Base-by-base conservation (phyloP, 805 yeast genomes). In the Limtongia smithiae region DNA sequence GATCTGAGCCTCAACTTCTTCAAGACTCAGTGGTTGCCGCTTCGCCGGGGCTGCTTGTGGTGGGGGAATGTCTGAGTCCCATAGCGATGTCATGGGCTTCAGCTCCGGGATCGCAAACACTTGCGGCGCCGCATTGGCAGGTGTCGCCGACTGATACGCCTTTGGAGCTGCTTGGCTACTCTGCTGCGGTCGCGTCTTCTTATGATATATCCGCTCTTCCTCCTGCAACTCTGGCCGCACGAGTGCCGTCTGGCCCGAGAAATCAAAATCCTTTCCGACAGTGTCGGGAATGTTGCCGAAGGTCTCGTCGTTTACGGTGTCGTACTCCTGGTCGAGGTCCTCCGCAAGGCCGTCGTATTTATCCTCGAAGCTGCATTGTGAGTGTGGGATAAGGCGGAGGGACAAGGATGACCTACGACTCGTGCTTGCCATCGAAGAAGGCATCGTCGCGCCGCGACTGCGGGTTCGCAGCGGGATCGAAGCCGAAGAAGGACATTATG, bases 1-100 rank as follows among this genome's bases (percentile, higher is more conserved):
- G 63, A 83, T 71, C 60, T 81, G 87, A 7, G 95, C 87, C 68
- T 89, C 96, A 57, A 89, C 78, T 60, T 89, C 94, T 64, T 85
- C 91, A 65, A 87, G 72, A 9, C 95, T 83, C 59, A 85, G 68
- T 20, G 83, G 74, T 59, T 75, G 76, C 58, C 9, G 27, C 8
- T 12, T 17, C 4, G 42, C 37, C 18, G 27, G 20, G 7, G 31
- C 3, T 20, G 37, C 37, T n/a, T 33, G 33, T 7, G 18, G 15
- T 17, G 48, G 20, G 14, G n/a, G n/a, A n/a, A 18, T 12, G 20
- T 53, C 66, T 40, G 69, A 69, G 27, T 75, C 76, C 90, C 90
- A 83, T 41, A 83, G 64, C 1, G 87, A 81, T 41, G 82, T 85
- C 80, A 82, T 78, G 47, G 90, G 90, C 61, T 77, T 78, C 65